Evolutionary conservation across 2,329 filamentous ascomycete species (phyloP).

Genomic region (Penicillium glabrum): DNA sequence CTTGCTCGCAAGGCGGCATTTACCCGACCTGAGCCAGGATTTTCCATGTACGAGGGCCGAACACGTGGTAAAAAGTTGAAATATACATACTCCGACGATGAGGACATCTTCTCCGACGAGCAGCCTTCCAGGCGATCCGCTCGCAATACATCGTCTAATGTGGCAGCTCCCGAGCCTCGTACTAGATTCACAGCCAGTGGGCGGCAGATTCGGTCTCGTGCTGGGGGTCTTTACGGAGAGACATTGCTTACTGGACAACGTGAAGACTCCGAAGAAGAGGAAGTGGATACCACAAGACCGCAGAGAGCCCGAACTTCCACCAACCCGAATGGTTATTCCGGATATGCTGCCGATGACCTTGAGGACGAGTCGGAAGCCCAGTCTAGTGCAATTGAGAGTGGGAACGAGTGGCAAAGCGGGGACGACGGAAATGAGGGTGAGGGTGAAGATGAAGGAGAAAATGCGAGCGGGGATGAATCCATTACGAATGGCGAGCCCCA

Average conservation of each 20-base stretch:
- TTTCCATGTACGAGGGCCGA: conserved; percentile 92
- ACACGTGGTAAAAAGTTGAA: conserved; percentile 95
- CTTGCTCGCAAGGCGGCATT: conserved; percentile 83
- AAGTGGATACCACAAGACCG: conserved; percentile 40
- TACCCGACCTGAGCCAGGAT: conserved; percentile 80
- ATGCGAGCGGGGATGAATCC: conserved; percentile 42
- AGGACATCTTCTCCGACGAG: conserved; percentile 66
- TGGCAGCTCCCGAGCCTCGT: conserved; percentile 65
- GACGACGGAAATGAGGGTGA: conserved; percentile 71
- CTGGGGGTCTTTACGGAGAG: conserved; percentile 58
- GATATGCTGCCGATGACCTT: conserved; percentile 63
- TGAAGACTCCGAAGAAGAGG: conserved; percentile 46
- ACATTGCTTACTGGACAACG: conserved; percentile 56
- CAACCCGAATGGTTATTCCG: conserved; percentile 40
- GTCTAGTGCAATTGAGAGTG: conserved; percentile 56
- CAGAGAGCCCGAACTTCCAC: conserved; percentile 38
- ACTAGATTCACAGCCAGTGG: conserved; percentile 79
- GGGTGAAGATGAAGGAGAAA: conserved; percentile 44
- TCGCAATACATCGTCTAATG: conserved; percentile 66
- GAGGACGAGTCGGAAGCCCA: conserved; percentile 66
- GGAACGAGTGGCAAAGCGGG: conserved; percentile 71
- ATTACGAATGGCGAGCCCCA: conserved; percentile 54
- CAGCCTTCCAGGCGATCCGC: conserved; percentile 62
- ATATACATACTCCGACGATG: conserved; percentile 93
- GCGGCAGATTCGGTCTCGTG: conserved; percentile 66